Conservation (phyloP, 148 eudicot genomes). For the Oxyria digyna region DNA sequence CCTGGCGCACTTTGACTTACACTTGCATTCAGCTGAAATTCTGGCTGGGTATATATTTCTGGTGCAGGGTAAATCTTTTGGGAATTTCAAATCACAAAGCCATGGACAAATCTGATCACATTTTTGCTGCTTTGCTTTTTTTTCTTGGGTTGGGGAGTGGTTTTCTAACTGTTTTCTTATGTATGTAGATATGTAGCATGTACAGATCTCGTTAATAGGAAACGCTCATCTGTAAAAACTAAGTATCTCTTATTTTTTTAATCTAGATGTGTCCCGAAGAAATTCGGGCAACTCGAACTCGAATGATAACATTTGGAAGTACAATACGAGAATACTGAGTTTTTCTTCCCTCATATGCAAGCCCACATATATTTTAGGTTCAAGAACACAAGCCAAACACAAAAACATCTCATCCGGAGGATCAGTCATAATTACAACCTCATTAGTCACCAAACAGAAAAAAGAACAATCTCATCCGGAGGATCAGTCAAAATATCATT, state of each 20-base stretch:
- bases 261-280: not conserved
- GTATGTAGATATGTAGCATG: constrained; percentile 6
- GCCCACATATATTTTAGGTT: too few relatives aligned
- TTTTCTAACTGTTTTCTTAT: not conserved
- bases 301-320: not conserved
- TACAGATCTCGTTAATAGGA: not conserved
- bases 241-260: not conserved
- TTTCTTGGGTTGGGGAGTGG: constrained; percentile 1
- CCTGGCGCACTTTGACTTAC: not conserved
- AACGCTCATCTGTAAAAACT: not conserved
- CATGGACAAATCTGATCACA: not conserved
- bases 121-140: not conserved
- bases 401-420: too few relatives aligned
- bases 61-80: not conserved
- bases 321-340: not conserved
- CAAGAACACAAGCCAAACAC: too few relatives aligned
- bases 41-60: not conserved
- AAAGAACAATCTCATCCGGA: too few relatives aligned
- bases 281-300: not conserved
- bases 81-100: not conserved
- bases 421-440: too few relatives aligned
- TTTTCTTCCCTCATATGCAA: too few relatives aligned
- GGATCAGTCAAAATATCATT: too few relatives aligned
- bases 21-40: not conserved
- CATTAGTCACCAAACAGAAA: too few relatives aligned